Percentiles rank a stretch among this genome's conserved stretches.
Conservation (phyloP, 1,139 yeast genomes). For the Wickerhamomyces sp. region DNA sequence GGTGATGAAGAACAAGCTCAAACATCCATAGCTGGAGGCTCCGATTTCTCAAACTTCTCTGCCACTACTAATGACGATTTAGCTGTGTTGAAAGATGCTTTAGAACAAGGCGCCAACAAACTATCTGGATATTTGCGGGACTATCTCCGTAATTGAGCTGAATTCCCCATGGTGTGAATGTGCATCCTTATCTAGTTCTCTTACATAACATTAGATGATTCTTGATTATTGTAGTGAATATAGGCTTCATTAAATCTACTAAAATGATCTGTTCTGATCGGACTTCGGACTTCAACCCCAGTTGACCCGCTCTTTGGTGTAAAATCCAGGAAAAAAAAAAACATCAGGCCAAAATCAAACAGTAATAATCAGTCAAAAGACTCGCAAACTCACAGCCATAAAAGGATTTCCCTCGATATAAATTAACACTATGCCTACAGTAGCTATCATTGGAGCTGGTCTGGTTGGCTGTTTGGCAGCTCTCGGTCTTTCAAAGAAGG, state of each 20-base stretch:
- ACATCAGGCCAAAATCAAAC: too few relatives aligned
- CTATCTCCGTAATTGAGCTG: conserved; percentile 45
- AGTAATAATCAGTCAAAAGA: too few relatives aligned
- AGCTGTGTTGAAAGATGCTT: conserved; percentile 83
- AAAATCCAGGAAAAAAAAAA: too few relatives aligned
- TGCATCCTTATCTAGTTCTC: too few relatives aligned
- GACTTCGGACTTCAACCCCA: background rate
- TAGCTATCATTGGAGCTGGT: conserved; percentile 77
- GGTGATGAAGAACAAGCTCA: conserved; percentile 58
- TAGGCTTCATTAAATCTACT: too few relatives aligned
- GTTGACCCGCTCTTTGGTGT: background rate
- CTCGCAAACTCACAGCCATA: too few relatives aligned
- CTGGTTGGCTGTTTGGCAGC: conserved; percentile 89
- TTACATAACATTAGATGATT: too few relatives aligned
- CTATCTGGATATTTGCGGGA: conserved; percentile 82
- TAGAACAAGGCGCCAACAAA: conserved; percentile 90
- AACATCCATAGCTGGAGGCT: conserved; percentile 11
- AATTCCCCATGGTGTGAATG: background rate
- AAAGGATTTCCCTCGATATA: too few relatives aligned
- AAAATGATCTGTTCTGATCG: too few relatives aligned
- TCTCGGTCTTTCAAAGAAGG: conserved; percentile 65
- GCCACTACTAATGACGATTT: conserved; percentile 85
- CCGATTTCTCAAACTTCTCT: conserved; percentile 43
- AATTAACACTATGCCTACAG: conserved; percentile 6
- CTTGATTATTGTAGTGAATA: too few relatives aligned